Percentiles rank a stretch among this genome's conserved stretches.
Evolutionary conservation across 1,139 yeast genomes (phyloP).

Genomic region (Taphrina pruni): DNA sequence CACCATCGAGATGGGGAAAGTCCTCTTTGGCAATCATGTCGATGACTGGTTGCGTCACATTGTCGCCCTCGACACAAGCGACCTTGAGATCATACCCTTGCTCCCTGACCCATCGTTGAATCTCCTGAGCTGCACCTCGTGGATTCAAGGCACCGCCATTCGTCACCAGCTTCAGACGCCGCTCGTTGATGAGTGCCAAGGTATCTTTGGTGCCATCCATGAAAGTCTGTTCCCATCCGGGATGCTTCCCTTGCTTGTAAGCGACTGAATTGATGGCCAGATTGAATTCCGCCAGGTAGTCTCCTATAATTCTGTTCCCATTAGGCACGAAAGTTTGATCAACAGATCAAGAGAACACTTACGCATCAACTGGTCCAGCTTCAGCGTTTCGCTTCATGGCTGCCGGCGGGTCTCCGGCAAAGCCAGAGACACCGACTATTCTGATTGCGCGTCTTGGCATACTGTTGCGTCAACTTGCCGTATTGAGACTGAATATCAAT

Average conservation of each 20-base stretch:
- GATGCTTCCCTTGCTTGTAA: conserved; percentile 45
- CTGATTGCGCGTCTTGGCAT: conserved; percentile 37
- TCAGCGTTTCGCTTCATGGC: conserved; percentile 41
- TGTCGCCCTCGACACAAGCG: conserved; percentile 47
- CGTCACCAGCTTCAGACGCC: conserved; percentile 46
- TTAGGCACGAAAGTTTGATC: no score
- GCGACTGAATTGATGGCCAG: conserved; percentile 46
- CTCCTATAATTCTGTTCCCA: conserved; percentile 45
- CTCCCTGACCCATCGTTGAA: conserved; percentile 40
- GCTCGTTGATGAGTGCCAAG: conserved; percentile 42
- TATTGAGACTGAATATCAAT: no score
- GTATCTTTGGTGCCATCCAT: conserved; percentile 42
- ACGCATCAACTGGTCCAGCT: conserved; percentile 47
- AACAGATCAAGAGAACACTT: background rate
- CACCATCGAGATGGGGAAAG: conserved; percentile 46
- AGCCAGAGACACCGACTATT: conserved; percentile 44
- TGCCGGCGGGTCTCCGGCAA: conserved; percentile 43
- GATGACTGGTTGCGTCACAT: conserved; percentile 40
- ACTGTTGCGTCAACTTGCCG: no score
- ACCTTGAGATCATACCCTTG: conserved; percentile 44
- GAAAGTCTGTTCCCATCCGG: conserved; percentile 46
- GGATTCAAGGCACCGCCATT: conserved; percentile 48
- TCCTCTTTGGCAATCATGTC: conserved; percentile 41
- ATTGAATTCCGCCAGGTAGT: conserved; percentile 48
- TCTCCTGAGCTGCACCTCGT: conserved; percentile 45